Evolutionary conservation across 2,329 filamentous ascomycete genomes (phyloP), one percentile per base, ranked within the genome.

Genomic region (Phialocephala subalpina): DNA sequence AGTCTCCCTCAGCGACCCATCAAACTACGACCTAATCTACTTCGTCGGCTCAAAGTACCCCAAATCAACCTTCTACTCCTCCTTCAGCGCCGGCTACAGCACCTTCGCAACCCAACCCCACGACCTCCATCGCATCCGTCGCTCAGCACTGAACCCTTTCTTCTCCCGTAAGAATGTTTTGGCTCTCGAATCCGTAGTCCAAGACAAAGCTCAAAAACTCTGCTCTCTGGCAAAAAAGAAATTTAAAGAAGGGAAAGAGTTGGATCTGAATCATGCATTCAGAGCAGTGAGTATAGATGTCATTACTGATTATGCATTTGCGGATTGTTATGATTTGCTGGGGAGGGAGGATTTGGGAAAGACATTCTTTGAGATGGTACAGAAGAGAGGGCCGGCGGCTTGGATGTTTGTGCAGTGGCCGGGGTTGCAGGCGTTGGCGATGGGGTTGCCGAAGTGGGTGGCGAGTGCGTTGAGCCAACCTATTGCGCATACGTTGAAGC

Each of bases 221-320:
- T 63, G 52, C 27, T 12, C 47, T 3, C 53, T 67, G 11, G 60
- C 72, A 3, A 47, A 52, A 22, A 33, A 56, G 1, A 67, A 57
- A 20, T 65, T 75, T 18, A 49, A 64, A 0, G 59, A 61, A 40
- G 35, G 58, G 25, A 25, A 71, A 57, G 53, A 45, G 67, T 59
- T 77, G 20, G 72, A 77, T 63, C 59, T 75, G 16, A 69, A 74
- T 59, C 70, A 73, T 58, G 71, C 64, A 25, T 75, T 73, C 60
- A 70, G 73, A 42, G 68, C 74, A 14, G 62, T 78, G 12, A 73
- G 72, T 0, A 67, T 74, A 14, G 76, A 77, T 62, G 67, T 77
- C 22, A 74, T 76, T 36, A 73, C 73, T 8, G 72, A 77, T n/a
- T 77, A 76, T 63, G 71, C 74, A 1, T 78, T 78, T 52, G 74